These are phyloP conservation scores for Exophiala spinifera DNA, from an alignment of 2,329 filamentous ascomycete genomes.

Conservation along the genomic window DNA sequence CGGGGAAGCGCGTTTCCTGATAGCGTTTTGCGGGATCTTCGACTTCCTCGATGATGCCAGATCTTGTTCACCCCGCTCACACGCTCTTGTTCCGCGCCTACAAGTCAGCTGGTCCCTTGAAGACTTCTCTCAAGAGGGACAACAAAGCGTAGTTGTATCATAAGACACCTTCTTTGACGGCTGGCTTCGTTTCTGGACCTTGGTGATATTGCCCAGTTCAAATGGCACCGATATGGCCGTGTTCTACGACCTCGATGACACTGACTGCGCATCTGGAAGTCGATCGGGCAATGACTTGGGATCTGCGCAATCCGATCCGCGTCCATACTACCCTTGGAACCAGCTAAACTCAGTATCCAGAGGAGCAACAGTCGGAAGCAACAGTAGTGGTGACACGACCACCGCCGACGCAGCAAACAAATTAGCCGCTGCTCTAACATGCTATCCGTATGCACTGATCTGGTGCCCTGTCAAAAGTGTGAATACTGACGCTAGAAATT, in stretches of 20 bases:
- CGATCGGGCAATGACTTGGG: slow-evolving; percentile 24
- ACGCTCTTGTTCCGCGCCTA: no score
- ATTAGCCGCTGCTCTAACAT: slow-evolving; percentile 45
- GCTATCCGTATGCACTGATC: slow-evolving; percentile 44
- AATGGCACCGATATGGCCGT: slow-evolving; percentile 42
- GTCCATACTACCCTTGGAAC: slow-evolving; percentile 3
- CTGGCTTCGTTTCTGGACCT: neutral
- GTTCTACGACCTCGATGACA: slow-evolving; percentile 45
- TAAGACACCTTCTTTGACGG: no score
- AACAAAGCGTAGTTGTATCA: no score
- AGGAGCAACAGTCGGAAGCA: slow-evolving; percentile 1
- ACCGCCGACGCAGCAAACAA: slow-evolving; percentile 5
- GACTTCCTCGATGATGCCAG: no score
- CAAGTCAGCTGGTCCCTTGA: no score
- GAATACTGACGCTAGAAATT: slow-evolving; percentile 24
- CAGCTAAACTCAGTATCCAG: slow-evolving; percentile 11
- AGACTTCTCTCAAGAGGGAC: no score
- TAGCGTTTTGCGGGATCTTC: no score
- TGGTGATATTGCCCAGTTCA: neutral
- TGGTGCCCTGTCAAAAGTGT: slow-evolving; percentile 20
- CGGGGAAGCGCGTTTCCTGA: no score
- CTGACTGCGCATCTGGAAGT: slow-evolving; percentile 29
- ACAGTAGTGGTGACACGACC: neutral
- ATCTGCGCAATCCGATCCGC: neutral
- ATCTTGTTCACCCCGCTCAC: no score